A percentile compares a stretch with the other conserved stretches of the same genome.
Evolutionary conservation across 2,329 filamentous ascomycete species (phyloP).

Genomic region (Penicillium glabrum): DNA sequence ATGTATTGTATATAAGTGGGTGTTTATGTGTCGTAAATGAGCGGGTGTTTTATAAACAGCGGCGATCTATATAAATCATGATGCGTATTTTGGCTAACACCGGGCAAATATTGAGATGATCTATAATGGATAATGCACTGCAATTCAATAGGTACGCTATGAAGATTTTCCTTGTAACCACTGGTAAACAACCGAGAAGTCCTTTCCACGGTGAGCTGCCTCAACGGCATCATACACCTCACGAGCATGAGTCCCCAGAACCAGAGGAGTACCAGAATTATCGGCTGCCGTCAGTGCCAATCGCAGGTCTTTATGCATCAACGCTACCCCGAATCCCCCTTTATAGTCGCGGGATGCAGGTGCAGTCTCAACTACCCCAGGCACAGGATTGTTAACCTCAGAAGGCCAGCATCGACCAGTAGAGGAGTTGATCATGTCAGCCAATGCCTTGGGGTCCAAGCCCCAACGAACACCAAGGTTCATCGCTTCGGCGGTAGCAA

Average conservation of each 20-base stretch:
- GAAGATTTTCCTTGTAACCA: slow-evolving; percentile 53
- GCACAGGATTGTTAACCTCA: slow-evolving; percentile 92
- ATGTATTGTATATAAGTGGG: no score
- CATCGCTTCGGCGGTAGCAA: slow-evolving; percentile 67
- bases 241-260: slow-evolving; percentile 62
- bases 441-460: slow-evolving; percentile 65
- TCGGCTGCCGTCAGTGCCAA: slow-evolving; percentile 71
- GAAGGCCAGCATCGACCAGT: slow-evolving; percentile 96
- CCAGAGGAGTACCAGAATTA: slow-evolving; percentile 65
- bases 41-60: no score
- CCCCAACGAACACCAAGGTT: slow-evolving; percentile 65
- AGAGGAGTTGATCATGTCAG: slow-evolving; percentile 85
- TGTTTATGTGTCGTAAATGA: no score
- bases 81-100: no score
- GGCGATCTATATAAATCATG: no score
- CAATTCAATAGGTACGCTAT: background rate
- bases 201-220: slow-evolving; percentile 64
- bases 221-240: slow-evolving; percentile 69
- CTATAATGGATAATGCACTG: background rate
- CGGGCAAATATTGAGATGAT: no score
- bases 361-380: slow-evolving; percentile 73
- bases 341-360: slow-evolving; percentile 74
- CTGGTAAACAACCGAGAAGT: slow-evolving; percentile 80
- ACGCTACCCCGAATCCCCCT: slow-evolving; percentile 72
- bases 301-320: slow-evolving; percentile 79